Conservation (phyloP, 2,329 filamentous ascomycete genomes). For the Coniochaeta sp. region DNA sequence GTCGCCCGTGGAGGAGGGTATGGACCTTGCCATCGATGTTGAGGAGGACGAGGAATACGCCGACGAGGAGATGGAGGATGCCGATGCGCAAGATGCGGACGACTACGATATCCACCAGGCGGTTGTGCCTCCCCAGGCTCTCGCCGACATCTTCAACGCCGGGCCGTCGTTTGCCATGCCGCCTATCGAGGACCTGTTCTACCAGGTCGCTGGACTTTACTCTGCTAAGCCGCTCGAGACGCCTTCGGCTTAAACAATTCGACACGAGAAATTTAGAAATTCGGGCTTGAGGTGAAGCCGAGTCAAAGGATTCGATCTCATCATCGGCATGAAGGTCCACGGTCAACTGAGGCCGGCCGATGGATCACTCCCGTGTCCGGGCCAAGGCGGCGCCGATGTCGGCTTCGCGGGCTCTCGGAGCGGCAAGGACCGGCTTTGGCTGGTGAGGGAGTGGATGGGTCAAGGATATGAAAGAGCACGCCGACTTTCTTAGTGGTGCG, state of each 20-base stretch:
- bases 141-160: conserved; percentile 64
- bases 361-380: too few species aligned
- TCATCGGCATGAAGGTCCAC: too few species aligned
- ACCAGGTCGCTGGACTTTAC: conserved; percentile 61
- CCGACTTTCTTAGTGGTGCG: neutral
- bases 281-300: too few species aligned
- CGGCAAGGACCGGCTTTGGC: neutral
- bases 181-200: conserved; percentile 69
- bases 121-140: conserved; percentile 60
- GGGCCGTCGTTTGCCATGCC: conserved; percentile 63
- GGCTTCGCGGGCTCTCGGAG: neutral
- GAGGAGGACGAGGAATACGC: conserved; percentile 34
- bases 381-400: conserved; percentile 4
- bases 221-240: conserved; percentile 43
- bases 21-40: conserved; percentile 19
- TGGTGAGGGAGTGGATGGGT: neutral
- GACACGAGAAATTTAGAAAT: too few species aligned
- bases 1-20: conserved; percentile 14
- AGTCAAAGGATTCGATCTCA: too few species aligned
- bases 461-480: neutral
- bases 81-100: conserved; percentile 20
- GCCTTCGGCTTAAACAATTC: conserved; percentile 11
- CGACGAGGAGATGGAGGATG: conserved; percentile 29
- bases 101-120: conserved; percentile 41
- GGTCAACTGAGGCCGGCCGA: too few species aligned